Conservation (phyloP, 768 basidiomycete genomes). For the Xerocomellus amylosporus region DNA sequence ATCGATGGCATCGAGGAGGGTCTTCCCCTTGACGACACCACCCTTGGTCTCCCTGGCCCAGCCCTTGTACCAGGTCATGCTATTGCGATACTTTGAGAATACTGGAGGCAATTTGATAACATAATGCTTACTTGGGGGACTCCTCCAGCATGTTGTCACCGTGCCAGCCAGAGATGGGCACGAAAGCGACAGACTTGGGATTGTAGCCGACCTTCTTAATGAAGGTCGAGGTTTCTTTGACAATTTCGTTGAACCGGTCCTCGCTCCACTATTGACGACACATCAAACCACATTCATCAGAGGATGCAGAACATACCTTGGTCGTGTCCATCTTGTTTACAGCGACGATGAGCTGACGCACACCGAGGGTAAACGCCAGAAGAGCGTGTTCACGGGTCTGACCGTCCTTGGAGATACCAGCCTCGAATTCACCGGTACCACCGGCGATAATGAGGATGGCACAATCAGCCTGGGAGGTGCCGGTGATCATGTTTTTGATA, state of each 20-base stretch:
- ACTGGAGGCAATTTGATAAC: background rate
- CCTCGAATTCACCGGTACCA: constrained; percentile 99
- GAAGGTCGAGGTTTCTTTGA: constrained; percentile 97
- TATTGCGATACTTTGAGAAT: constrained; percentile 33
- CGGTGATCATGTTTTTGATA: constrained; percentile 99
- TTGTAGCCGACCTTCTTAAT: constrained; percentile 99
- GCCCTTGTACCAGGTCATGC: constrained; percentile 99
- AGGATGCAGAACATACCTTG: constrained; percentile 53
- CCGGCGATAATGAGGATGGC: constrained; percentile 99
- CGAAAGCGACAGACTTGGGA: constrained; percentile 97
- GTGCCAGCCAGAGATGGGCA: constrained; percentile 99
- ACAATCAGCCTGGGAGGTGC: constrained; percentile 99
- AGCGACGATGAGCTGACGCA: constrained; percentile 98
- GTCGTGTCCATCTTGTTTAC: constrained; percentile 99
- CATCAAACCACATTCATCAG: background rate
- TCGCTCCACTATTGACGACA: constrained; percentile 78
- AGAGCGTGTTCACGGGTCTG: constrained; percentile 99
- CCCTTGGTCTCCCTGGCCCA: constrained; percentile 97
- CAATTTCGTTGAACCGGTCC: constrained; percentile 99
- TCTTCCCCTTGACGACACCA: constrained; percentile 95
- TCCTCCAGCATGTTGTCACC: constrained; percentile 99
- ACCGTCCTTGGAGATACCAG: constrained; percentile 99
- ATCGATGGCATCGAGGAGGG: constrained; percentile 98
- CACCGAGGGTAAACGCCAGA: constrained; percentile 99
- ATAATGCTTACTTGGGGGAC: constrained; percentile 73